Percentiles rank a stretch among this genome's conserved stretches.
Evolutionary conservation across 495 filamentous ascomycete species (phyloP).

Genomic region (Barbatosphaeria neglecta): DNA sequence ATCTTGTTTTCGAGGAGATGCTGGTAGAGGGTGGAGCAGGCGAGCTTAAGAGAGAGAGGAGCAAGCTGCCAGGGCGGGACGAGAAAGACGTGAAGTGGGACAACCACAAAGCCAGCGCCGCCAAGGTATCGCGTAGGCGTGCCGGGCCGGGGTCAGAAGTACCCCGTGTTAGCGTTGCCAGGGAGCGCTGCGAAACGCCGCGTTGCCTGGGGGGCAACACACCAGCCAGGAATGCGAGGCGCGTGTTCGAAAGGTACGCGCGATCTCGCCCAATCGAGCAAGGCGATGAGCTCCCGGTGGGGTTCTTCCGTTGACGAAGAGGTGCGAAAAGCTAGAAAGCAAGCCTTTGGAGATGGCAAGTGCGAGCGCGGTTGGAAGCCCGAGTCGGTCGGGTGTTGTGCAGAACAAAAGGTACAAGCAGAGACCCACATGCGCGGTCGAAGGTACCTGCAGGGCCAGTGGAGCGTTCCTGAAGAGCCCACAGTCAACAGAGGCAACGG

Average conservation of each 20-base stretch:
- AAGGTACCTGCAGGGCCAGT: slow-evolving; percentile 6
- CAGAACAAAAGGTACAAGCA: slow-evolving; percentile 18
- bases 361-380: too few species aligned
- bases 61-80: neutral
- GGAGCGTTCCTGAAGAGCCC: slow-evolving; percentile 4
- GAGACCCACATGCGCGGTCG: slow-evolving; percentile 12
- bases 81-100: neutral
- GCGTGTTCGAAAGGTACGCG: neutral
- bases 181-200: neutral
- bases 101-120: neutral
- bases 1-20: slow-evolving; percentile 6
- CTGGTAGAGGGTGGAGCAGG: slow-evolving; percentile 11
- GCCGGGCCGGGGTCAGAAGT: neutral
- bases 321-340: too few species aligned
- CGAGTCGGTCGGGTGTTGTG: too few species aligned
- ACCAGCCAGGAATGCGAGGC: neutral
- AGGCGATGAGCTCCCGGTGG: too few species aligned
- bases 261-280: neutral
- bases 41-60: neutral
- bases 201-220: neutral
- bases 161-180: neutral
- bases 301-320: too few species aligned
- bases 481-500: slow-evolving; percentile 36
- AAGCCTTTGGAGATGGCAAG: too few species aligned
- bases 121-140: neutral